Base-by-base conservation (phyloP, 352 stramenopile genomes). In the Blastocystis hominis region DNA sequence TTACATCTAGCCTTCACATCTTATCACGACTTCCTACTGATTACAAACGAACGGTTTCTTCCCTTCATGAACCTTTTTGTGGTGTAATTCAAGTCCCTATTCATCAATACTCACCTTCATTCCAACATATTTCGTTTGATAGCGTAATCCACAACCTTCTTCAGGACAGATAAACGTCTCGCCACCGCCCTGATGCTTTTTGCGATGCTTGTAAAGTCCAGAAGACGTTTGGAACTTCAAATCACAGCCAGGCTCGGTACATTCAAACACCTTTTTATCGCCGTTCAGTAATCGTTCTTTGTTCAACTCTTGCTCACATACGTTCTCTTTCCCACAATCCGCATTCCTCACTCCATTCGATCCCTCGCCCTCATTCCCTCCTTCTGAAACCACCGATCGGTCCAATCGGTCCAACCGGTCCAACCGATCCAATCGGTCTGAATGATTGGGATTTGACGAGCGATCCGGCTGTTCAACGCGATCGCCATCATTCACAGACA, bases 1-100 rank as follows among this genome's bases (percentile, higher is more conserved):
- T 53, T 53, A 47, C 72, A 84, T 53, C 72, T 84, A 84, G 17
- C 44, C 3, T 9, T 69, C 0, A 84, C 2, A 64, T 3, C 34
- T 34, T 0, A 0, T 59, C 10, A 66, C 24, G 1, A 38, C n/a
- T 3, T 38, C 50, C 20, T 66, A 84, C 72, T 84, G 20, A 44
- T 46, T 30, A 64, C 72, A 84, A n/a, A 42, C 30, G 24, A 66
- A 84, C 20, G 72, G 72, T 64, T 84, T 84, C 17, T 84, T 44
- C 6, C 30, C 7, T 34, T 44, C 46, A 15, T 84, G 72, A 50
- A 69, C 62, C 24, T 68, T 84, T 53, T 84, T 63, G 24, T 84
- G 72, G 55, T 84, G 72, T 5, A 84, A 47, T 3, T 54, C 6
- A 2, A 84, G 38, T 64, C 72, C 72, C 66, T 77, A 75, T 56